Conservation (phyloP, 2,329 filamentous ascomycete genomes). For the Leptosphaerulina australis region DNA sequence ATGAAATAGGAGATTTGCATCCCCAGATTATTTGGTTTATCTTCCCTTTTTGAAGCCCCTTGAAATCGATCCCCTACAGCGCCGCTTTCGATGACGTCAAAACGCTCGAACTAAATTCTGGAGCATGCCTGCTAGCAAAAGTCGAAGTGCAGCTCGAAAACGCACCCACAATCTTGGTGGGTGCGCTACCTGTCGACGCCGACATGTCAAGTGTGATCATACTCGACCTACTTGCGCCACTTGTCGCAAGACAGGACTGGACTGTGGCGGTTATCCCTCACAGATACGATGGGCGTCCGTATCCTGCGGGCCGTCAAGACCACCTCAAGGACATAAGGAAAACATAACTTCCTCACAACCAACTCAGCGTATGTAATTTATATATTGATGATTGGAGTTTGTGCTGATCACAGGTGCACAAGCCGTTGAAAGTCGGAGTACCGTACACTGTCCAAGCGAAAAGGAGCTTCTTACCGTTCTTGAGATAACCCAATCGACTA, state of each 20-base stretch:
- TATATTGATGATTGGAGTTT: neutral
- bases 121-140: constrained; percentile 14
- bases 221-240: constrained; percentile 12
- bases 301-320: constrained; percentile 9
- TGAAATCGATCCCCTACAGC: neutral
- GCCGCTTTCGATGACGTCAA: constrained; percentile 6
- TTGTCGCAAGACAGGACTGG: constrained; percentile 12
- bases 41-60: too few relatives aligned
- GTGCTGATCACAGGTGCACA: neutral
- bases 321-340: neutral
- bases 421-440: neutral
- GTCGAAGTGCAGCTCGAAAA: constrained; percentile 14
- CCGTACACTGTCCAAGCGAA: neutral
- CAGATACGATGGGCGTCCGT: constrained; percentile 22
- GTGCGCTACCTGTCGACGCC: constrained; percentile 19
- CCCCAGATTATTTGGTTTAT: neutral
- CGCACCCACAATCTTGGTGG: constrained; percentile 23
- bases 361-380: neutral
- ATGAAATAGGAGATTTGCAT: neutral
- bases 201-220: constrained; percentile 22
- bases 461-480: neutral
- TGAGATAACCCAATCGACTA: neutral
- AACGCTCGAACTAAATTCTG: neutral
- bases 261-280: constrained; percentile 20
- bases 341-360: neutral